Evolutionary conservation across 192 early-diverging fungal genomes (phyloP).

Genomic region (Coemansia sp.): DNA sequence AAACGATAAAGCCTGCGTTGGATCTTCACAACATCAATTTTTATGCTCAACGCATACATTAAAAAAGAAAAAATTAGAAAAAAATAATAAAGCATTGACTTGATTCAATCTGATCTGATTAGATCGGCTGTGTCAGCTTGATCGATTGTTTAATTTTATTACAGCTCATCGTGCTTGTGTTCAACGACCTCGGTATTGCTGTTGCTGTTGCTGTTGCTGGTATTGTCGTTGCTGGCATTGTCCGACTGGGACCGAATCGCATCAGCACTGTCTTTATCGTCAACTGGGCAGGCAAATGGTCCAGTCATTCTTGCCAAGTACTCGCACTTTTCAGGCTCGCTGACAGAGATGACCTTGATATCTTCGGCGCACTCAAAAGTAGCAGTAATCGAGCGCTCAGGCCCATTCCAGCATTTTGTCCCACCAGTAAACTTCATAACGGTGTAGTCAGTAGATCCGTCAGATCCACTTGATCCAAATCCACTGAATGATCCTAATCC

Average conservation of each 20-base stretch:
- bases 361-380: constrained; percentile 73
- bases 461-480: constrained; percentile 36
- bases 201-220: no score
- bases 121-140: no score
- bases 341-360: constrained; percentile 67
- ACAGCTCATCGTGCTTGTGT: constrained; percentile 14
- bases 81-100: background rate
- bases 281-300: constrained; percentile 72
- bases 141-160: background rate
- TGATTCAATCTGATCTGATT: constrained; percentile 4
- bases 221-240: background rate
- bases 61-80: background rate
- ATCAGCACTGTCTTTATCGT: background rate
- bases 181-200: background rate
- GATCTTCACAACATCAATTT: no score
- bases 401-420: constrained; percentile 93
- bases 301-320: constrained; percentile 74
- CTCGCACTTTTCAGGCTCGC: constrained; percentile 94
- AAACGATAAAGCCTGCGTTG: no score
- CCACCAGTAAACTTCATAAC: constrained; percentile 73
- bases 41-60: no score
- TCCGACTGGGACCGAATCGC: background rate
- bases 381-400: constrained; percentile 73
- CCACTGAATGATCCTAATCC: constrained; percentile 59
- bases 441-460: constrained; percentile 11